These are phyloP conservation scores for Durotheca rogersii DNA, from an alignment of 495 filamentous ascomycete species.

Conservation along the genomic window DNA sequence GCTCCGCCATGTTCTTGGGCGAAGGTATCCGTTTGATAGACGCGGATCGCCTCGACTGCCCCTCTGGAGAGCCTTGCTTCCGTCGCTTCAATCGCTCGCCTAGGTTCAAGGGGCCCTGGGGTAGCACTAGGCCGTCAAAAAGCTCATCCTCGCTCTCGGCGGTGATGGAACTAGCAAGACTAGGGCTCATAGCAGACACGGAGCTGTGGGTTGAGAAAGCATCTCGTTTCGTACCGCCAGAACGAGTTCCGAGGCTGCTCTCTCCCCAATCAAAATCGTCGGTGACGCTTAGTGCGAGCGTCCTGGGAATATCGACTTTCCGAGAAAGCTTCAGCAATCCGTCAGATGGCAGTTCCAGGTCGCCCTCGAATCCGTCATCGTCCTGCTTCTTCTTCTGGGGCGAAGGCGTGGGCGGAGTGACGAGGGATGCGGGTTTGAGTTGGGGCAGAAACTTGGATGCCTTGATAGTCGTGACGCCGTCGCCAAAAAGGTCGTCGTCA, in stretches of 20 bases:
- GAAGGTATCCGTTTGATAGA: slow-evolving; percentile 28
- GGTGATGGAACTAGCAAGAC: slow-evolving; percentile 84
- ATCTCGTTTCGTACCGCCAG: slow-evolving; percentile 80
- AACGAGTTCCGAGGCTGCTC: slow-evolving; percentile 83
- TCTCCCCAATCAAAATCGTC: slow-evolving; percentile 94
- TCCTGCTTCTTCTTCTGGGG: slow-evolving; percentile 27
- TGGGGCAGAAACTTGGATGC: slow-evolving; percentile 58
- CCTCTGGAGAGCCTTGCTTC: slow-evolving; percentile 54
- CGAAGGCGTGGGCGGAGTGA: slow-evolving; percentile 57
- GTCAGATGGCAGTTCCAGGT: slow-evolving; percentile 69
- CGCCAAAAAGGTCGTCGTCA: slow-evolving; percentile 61
- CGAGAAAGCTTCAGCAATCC: slow-evolving; percentile 61
- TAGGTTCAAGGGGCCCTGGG: slow-evolving; percentile 79
- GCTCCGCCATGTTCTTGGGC: slow-evolving; percentile 17
- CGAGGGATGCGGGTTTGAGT: slow-evolving; percentile 54
- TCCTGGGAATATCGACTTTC: slow-evolving; percentile 58
- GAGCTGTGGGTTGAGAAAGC: slow-evolving; percentile 76
- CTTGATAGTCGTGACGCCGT: slow-evolving; percentile 66
- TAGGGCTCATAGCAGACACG: slow-evolving; percentile 85
- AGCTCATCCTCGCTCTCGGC: slow-evolving; percentile 94
- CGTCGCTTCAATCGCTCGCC: slow-evolving; percentile 71
- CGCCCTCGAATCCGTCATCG: slow-evolving; percentile 72
- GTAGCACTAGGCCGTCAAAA: slow-evolving; percentile 80
- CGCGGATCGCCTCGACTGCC: slow-evolving; percentile 24
- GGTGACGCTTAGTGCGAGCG: slow-evolving; percentile 54